phyloP scores from a whole-genome alignment of 176 grass and related monocot genomes.

The Zizania latifolia region DNA sequence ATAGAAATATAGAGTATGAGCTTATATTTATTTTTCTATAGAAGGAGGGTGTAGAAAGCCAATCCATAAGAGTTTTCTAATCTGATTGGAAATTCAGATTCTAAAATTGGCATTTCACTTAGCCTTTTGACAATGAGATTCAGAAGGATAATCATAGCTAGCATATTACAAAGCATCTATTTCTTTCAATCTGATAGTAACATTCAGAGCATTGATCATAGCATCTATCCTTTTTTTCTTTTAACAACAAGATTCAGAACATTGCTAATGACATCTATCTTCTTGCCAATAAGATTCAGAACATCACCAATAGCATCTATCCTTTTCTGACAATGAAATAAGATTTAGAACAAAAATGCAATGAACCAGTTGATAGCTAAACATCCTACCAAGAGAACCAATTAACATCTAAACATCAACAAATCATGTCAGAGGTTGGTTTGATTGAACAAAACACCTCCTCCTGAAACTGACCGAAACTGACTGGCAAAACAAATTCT shows the following conservation, averaged over 20 bases:
- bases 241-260: not conserved
- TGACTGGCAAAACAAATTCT: not conserved
- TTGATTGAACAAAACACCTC: not conserved
- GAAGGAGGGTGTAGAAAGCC: too few relatives aligned
- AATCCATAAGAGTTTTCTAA: too few relatives aligned
- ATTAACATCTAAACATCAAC: too few relatives aligned
- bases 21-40: too few relatives aligned
- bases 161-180: too few relatives aligned
- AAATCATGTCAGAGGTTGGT: not conserved
- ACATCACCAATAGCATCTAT: not conserved
- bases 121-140: not conserved
- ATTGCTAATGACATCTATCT: not conserved
- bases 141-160: too few relatives aligned
- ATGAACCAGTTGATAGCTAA: not conserved
- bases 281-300: not conserved
- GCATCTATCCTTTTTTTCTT: too few relatives aligned
- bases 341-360: not conserved
- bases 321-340: not conserved
- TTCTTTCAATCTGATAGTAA: too few relatives aligned
- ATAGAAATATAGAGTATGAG: too few relatives aligned
- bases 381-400: too few relatives aligned
- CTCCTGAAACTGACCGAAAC: too few relatives aligned
- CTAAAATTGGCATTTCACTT: not conserved
- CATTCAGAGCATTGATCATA: too few relatives aligned
- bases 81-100: not conserved